Evolutionary conservation across 148 eudicot species (phyloP), one percentile per base, ranked within the genome.

Genomic region (Limonium bicolor): DNA sequence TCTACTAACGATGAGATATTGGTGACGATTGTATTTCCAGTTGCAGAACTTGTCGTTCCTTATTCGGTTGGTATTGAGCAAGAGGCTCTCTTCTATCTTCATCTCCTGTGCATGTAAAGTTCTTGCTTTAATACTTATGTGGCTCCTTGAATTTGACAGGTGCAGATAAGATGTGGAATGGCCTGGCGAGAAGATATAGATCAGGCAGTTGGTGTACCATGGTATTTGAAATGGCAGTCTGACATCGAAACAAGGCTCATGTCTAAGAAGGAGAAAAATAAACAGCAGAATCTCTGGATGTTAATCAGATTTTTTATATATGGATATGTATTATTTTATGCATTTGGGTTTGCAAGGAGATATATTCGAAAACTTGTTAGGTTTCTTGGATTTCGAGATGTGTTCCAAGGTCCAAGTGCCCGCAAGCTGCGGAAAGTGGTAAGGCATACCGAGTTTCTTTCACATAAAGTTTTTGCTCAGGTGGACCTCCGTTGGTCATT

Each of bases 191-290:
- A 78, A 67, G 74, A 69, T 46, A 47, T 59, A 10, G 74, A 74
- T 55, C 66, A 63, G 58, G 36, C 66, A 36, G 59, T 53, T 21
- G 83, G 68, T 60, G 72, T 82, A 42, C 68, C 83, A 20, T 81
- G 92, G 86, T 81, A 81, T 53, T 56, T 77, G 66, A 64, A 65
- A 51, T 81, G 92, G 96, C 92, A 80, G 56, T 67, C 92, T 41
- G 78, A 67, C 59, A 80, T 81, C 42, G 83, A 77, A 54, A 60
- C 20, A 55, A 77, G 55, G 43, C 67, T 81, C 66, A 65, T 31
- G 56, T 55, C 73, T 18, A 70, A 83, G 51, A 56, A 70, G 33
- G 62, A 20, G 7, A 71, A 60, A 45, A 64, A 49, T 16, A 8
- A 70, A 39, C 48, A 16, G 37, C 72, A 78, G 76, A 72, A 64